Conservation (phyloP, 345 rosid species). For the Cochlearia excelsa region DNA sequence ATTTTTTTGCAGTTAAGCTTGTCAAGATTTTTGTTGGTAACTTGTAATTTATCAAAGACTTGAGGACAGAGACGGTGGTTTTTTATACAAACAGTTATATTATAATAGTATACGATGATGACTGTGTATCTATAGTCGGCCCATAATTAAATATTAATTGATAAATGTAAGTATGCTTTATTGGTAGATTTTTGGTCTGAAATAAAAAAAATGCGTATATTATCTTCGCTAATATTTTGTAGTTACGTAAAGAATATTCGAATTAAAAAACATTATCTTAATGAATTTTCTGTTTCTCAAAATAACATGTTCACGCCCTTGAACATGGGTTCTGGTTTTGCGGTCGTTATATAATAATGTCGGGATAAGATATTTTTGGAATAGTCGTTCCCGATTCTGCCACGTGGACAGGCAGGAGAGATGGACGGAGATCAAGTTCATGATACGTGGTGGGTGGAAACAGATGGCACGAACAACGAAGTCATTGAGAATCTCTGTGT, state of each 20-base stretch:
- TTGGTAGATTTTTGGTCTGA: background rate
- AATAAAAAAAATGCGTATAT: background rate
- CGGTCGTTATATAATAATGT: constrained; percentile 21
- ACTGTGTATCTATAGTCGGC: constrained; percentile 20
- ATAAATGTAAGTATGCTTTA: constrained; percentile 1
- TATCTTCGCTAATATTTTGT: background rate
- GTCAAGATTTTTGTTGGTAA: no score
- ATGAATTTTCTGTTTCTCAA: constrained; percentile 12
- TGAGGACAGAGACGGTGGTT: constrained; percentile 14
- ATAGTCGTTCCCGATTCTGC: background rate
- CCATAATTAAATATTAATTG: background rate
- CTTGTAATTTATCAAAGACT: background rate
- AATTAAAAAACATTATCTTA: constrained; percentile 34
- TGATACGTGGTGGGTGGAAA: constrained; percentile 30
- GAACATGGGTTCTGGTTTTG: constrained; percentile 37
- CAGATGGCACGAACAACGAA: constrained; percentile 29
- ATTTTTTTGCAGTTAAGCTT: constrained; percentile 3
- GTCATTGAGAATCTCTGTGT: constrained; percentile 29
- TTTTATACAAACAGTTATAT: background rate
- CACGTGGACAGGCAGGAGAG: constrained; percentile 15
- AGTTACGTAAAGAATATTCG: constrained; percentile 17
- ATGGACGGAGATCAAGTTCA: constrained; percentile 25
- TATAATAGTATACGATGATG: background rate
- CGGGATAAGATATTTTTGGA: constrained; percentile 24
- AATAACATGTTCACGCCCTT: constrained; percentile 34